Evolutionary conservation across 2,329 filamentous ascomycete genomes (phyloP).

Genomic region (Phialemoniopsis sp.): DNA sequence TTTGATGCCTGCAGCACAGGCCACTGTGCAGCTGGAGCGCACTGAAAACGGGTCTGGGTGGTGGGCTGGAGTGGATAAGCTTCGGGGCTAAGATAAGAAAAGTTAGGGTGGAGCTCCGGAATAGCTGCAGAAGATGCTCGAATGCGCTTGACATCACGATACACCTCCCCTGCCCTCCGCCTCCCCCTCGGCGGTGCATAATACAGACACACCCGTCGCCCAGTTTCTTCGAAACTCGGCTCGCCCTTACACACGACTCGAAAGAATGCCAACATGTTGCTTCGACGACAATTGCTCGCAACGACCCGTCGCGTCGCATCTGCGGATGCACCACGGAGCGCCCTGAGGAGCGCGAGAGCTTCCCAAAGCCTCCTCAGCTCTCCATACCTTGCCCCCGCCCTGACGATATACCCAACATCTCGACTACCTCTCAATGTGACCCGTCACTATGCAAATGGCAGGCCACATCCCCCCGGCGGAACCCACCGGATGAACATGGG

Average conservation of each 20-base stretch:
- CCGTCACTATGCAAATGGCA: conserved; percentile 63
- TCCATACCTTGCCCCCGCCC: conserved; percentile 8
- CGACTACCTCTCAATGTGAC: conserved; percentile 31
- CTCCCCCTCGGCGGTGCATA: background rate
- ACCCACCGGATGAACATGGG: conserved; percentile 92
- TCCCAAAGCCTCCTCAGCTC: conserved; percentile 15
- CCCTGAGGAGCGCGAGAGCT: too few relatives aligned
- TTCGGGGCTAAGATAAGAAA: conserved; percentile 5
- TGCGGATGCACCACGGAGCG: too few relatives aligned
- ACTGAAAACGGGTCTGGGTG: background rate
- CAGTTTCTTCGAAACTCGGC: conserved; percentile 22
- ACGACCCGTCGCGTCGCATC: too few relatives aligned
- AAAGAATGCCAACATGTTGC: conserved; percentile 1
- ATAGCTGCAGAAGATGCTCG: conserved; percentile 10
- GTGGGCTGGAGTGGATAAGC: background rate
- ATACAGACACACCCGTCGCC: conserved; percentile 17
- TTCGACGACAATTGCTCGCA: too few relatives aligned
- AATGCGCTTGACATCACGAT: conserved; percentile 4
- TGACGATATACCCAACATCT: conserved; percentile 1
- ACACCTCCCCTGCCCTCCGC: background rate
- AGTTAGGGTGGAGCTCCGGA: conserved; percentile 4
- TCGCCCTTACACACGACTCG: conserved; percentile 14
- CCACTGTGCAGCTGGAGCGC: background rate
- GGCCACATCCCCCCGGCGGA: conserved; percentile 83
- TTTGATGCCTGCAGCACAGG: background rate